Evolutionary conservation across 2,329 filamentous ascomycete species (phyloP).

Genomic region (Monosporascus sp.): DNA sequence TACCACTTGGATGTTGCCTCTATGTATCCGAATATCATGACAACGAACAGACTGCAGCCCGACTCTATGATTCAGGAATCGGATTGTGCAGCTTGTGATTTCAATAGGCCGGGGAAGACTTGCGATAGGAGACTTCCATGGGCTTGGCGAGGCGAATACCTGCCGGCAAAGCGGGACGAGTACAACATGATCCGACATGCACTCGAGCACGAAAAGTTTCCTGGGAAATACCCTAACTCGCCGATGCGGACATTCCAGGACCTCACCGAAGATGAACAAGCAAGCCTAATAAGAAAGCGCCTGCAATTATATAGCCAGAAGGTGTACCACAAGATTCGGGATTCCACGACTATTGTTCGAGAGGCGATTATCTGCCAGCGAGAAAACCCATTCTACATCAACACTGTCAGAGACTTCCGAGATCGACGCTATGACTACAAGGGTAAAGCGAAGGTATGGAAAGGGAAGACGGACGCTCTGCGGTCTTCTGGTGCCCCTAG

Average conservation of each 20-base stretch:
- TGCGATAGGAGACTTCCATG: conserved; percentile 92
- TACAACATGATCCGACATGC: conserved; percentile 98
- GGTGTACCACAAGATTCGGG: conserved; percentile 98
- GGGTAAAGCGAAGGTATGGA: conserved; percentile 96
- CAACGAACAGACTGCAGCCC: conserved; percentile 92
- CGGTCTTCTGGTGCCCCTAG: conserved; percentile 74
- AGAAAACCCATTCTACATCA: conserved; percentile 97
- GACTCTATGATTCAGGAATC: conserved; percentile 99
- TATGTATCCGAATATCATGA: conserved; percentile 99
- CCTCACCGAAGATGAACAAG: conserved; percentile 75
- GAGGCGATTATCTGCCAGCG: conserved; percentile 98
- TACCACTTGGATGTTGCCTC: conserved; percentile 98
- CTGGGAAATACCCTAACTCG: conserved; percentile 67
- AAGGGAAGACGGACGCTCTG: conserved; percentile 84
- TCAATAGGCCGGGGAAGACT: conserved; percentile 94
- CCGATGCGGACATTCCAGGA: conserved; percentile 75
- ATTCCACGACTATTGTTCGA: conserved; percentile 83
- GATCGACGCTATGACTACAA: conserved; percentile 98
- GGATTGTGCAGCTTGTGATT: conserved; percentile 95
- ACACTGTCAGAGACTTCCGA: conserved; percentile 93
- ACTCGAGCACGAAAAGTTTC: conserved; percentile 87
- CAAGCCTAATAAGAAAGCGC: conserved; percentile 74
- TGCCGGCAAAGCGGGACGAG: conserved; percentile 92
- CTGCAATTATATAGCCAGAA: conserved; percentile 94
- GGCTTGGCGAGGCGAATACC: conserved; percentile 96